Evolutionary conservation across 768 basidiomycete species (phyloP), one percentile per base, ranked within the genome.

Genomic region (Pholiota molesta): DNA sequence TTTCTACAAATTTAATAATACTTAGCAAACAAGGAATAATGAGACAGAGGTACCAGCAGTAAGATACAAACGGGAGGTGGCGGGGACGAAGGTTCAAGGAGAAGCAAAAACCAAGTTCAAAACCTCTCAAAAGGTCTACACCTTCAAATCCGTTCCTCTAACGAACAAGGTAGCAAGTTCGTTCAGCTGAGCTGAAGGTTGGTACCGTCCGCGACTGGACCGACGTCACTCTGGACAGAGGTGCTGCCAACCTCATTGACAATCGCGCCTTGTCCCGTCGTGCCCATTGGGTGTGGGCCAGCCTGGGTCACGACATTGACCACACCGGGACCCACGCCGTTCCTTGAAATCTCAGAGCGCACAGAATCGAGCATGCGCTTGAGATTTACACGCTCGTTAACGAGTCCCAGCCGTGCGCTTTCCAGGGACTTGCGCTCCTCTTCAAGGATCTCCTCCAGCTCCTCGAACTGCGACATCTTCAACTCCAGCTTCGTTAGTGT

Each of bases 401-500:
- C 86, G 44, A 99, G 78, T 40, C 87, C 83, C 76, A 93, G 81
- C 58, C 92, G 84, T 21, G 91, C 88, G 52, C 88, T 86, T 79
- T 99, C 97, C 47, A 99, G 76, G 37, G 86, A 80, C 63, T 90
- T 84, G 59, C 95, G 84, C 75, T 99, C 97, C 56, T 94, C 90
- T 72, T 99, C 97, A 55, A 99, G 79, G 9, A 95, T 78, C 52
- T 92, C 90, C 72, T 99, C 97, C 60, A 99, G 80, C 73, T 94
- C 90, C 72, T 98, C 97, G 69, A 99, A 98, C 73, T 96, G 93
- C 1, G 85, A 77, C 87, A 95, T 92, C 82, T 99, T 99, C 57
- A 97, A 80, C 71, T 98, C 96, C 39, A 99, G 86, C 75, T 99
- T 99, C 52, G 83, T 93, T 68, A 85, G 81, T 62, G 83, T 93